Percentiles rank a stretch among this genome's conserved stretches.
Evolutionary conservation across 257 asterid genomes (phyloP).

Genomic region (Agastache rugosa): DNA sequence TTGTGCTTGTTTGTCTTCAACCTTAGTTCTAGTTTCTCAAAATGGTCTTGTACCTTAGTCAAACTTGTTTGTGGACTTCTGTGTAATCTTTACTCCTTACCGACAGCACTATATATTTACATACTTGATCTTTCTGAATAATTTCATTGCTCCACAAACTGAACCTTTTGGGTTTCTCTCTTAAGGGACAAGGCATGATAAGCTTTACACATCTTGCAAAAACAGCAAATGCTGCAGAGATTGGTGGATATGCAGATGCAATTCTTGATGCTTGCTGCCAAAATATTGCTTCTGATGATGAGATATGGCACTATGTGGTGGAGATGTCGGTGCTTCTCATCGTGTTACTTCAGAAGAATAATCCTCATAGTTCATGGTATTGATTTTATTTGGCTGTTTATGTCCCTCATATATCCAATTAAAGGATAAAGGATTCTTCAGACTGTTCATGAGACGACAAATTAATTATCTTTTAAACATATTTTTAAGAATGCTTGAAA

Average conservation of each 20-base stretch:
- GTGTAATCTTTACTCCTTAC: too few species aligned
- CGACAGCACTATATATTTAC: too few species aligned
- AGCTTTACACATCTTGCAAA: slow-evolving; percentile 77
- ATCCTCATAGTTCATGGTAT: slow-evolving; percentile 95
- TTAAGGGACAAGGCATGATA: slow-evolving; percentile 91
- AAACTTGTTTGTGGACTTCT: too few species aligned
- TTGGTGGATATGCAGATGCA: slow-evolving; percentile 81
- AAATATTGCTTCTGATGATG: slow-evolving; percentile 83
- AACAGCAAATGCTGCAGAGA: slow-evolving; percentile 65
- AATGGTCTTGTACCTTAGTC: too few species aligned
- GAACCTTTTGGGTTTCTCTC: slow-evolving; percentile 32
- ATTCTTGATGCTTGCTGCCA: slow-evolving; percentile 94
- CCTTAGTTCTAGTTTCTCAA: too few species aligned
- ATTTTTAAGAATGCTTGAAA: background rate
- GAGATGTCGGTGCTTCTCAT: slow-evolving; percentile 88
- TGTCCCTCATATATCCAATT: slow-evolving; percentile 15
- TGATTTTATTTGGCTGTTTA: slow-evolving; percentile 23
- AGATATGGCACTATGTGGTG: slow-evolving; percentile 75
- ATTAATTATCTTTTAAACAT: slow-evolving; percentile 13
- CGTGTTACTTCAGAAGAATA: slow-evolving; percentile 66
- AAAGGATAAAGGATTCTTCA: slow-evolving; percentile 24
- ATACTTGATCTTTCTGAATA: slow-evolving; percentile 7
- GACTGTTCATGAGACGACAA: slow-evolving; percentile 11
- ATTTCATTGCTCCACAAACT: background rate
- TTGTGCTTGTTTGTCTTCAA: too few species aligned